Conservation (phyloP, 2,329 filamentous ascomycete species). For the Cadophora luteo-olivacea region DNA sequence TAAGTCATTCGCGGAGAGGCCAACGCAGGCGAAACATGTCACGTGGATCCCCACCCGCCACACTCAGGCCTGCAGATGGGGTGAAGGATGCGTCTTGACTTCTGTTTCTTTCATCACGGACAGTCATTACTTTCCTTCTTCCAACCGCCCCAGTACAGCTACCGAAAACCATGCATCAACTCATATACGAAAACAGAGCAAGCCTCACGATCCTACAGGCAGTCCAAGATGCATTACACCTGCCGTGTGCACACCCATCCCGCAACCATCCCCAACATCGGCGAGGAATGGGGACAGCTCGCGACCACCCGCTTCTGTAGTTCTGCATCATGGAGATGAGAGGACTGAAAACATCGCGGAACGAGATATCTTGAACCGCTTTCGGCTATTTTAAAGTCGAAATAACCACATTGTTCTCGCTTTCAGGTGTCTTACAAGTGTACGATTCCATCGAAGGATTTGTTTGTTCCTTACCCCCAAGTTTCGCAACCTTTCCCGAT, state of each 20-base stretch:
- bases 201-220: neutral
- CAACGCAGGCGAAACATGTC: no score
- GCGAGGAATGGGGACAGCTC: slow-evolving; percentile 6
- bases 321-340: neutral
- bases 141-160: neutral
- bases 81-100: no score
- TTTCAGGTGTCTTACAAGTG: neutral
- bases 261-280: neutral
- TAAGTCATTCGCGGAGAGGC: no score
- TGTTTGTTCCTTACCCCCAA: neutral
- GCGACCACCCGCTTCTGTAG: no score
- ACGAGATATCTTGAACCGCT: neutral
- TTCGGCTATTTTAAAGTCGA: neutral
- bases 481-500: neutral
- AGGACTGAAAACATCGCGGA: neutral
- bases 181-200: neutral
- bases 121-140: neutral
- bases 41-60: no score
- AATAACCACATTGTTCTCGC: neutral
- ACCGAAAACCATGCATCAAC: neutral
- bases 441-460: neutral
- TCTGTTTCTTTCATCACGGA: neutral
- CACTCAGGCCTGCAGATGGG: no score
- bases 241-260: neutral
- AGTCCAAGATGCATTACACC: neutral